Evolutionary conservation across 768 basidiomycete genomes (phyloP), one percentile per base, ranked within the genome.

Genomic region (Suillus clintonianus): DNA sequence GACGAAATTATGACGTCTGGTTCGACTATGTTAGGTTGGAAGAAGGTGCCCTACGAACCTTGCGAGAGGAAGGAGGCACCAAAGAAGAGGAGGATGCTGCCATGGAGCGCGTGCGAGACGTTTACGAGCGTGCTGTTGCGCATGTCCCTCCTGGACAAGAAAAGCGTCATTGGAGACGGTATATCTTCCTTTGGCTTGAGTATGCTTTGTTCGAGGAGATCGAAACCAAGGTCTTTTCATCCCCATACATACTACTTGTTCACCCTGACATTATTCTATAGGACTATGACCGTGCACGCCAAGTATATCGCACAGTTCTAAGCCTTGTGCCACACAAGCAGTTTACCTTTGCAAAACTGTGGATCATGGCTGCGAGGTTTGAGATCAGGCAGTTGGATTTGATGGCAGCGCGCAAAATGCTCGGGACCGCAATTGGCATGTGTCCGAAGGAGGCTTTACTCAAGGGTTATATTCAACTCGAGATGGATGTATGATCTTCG

Each of bases 131-230:
- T 19, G 97, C 96, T 1, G 94, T 99, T 17, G 90, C 94, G 14
- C 94, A 99, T 72, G 92, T 99, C 0, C 97, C 97, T 14, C 97
- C 97, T 6, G 95, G 94, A 4, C 84, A 82, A 30, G 95, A 98
- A 77, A 99, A 99, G 78, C 80, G 96, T 59, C 90, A 94, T 76
- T 95, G 93, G 93, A 80, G 94, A 67, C 80, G 93, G 63, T 95
- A 95, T 72, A 92, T 95, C 48, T 95, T 94, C 80, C 72, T 97
- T 9, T 98, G 96, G 96, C 74, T 98, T 39, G 88, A 95, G 73
- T 99, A 99, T 78, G 96, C 97, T 0, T 75, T 97, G 42, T 99
- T 99, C 65, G 97, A 99, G 76, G 97, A 99, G 78, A 89, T 95
- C 43, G 96, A 98, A 65, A 91, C 90, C 2, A 94, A 95, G 87